Conservation (phyloP, 129 eudicot genomes). For the Deinandra increscens region DNA sequence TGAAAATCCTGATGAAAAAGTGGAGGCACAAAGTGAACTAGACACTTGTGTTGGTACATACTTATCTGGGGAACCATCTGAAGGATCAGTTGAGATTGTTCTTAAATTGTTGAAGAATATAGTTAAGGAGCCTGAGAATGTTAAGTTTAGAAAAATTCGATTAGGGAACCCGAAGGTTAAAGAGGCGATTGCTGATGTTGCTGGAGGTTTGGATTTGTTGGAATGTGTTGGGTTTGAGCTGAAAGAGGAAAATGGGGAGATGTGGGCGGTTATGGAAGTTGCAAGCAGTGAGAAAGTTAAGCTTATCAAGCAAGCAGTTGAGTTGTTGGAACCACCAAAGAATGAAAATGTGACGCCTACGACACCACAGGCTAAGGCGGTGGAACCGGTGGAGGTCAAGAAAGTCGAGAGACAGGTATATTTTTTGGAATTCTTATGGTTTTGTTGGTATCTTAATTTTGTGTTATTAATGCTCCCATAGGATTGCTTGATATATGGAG, state of each 20-base stretch:
- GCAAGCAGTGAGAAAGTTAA: slow-evolving; percentile 47
- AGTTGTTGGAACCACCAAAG: slow-evolving; percentile 52
- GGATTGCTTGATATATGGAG: background rate
- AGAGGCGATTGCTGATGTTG: slow-evolving; percentile 77
- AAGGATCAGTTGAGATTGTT: slow-evolving; percentile 57
- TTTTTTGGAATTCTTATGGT: background rate
- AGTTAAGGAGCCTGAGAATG: slow-evolving; percentile 77
- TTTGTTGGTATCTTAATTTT: background rate
- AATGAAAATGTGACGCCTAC: slow-evolving; percentile 27
- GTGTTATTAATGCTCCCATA: background rate
- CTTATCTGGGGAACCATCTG: slow-evolving; percentile 73
- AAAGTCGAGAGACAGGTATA: slow-evolving; percentile 69
- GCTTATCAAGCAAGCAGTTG: slow-evolving; percentile 43
- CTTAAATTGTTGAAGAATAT: slow-evolving; percentile 69
- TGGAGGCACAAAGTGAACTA: slow-evolving; percentile 31
- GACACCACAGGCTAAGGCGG: slow-evolving; percentile 38
- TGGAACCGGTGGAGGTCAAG: slow-evolving; percentile 54
- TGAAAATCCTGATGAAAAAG: background rate
- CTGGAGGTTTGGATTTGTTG: slow-evolving; percentile 79
- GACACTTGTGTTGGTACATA: slow-evolving; percentile 56
- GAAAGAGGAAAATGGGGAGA: slow-evolving; percentile 79
- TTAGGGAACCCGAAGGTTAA: slow-evolving; percentile 79
- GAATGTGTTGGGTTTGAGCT: slow-evolving; percentile 80
- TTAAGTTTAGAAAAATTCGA: slow-evolving; percentile 74
- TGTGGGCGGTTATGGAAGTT: slow-evolving; percentile 82